These are phyloP conservation scores for Macrophomina pseudophaseolina DNA, from an alignment of 2,329 filamentous ascomycete genomes.

Conservation along the genomic window DNA sequence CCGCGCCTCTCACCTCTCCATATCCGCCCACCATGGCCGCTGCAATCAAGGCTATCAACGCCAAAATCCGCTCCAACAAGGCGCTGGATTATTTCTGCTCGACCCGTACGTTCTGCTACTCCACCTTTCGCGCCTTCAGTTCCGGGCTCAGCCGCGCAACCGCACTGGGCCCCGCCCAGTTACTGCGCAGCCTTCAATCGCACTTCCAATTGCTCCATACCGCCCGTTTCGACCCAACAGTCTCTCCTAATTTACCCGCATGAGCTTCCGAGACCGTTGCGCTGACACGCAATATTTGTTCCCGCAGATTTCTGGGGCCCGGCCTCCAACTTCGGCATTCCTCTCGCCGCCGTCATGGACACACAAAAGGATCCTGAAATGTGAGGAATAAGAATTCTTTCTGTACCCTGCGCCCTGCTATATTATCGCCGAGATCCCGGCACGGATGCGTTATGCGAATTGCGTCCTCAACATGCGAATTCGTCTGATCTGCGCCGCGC, in stretches of 20 bases:
- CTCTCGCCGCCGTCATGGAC: constrained; percentile 59
- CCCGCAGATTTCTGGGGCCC: constrained; percentile 58
- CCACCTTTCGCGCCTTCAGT: constrained; percentile 16
- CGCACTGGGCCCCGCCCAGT: neutral
- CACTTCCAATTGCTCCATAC: neutral
- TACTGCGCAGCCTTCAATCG: neutral
- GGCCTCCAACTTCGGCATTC: constrained; percentile 60
- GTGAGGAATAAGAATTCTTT: constrained; percentile 37
- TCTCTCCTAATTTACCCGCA: neutral
- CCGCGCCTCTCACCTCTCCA: constrained; percentile 16
- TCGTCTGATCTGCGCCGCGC: constrained; percentile 5
- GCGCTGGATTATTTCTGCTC: constrained; percentile 59
- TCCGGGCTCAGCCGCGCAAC: constrained; percentile 23
- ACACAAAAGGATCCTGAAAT: constrained; percentile 60
- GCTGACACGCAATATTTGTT: constrained; percentile 2
- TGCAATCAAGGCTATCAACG: constrained; percentile 60
- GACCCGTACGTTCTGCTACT: constrained; percentile 52
- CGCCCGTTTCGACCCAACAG: neutral
- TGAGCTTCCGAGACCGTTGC: neutral
- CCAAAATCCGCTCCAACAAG: constrained; percentile 57
- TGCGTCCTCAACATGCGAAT: neutral
- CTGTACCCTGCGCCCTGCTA: neutral
- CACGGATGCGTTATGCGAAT: neutral
- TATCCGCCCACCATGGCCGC: constrained; percentile 51
- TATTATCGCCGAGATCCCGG: neutral